phyloP scores from a whole-genome alignment of 441 rosid genomes.

The Corymbia calophylla region DNA sequence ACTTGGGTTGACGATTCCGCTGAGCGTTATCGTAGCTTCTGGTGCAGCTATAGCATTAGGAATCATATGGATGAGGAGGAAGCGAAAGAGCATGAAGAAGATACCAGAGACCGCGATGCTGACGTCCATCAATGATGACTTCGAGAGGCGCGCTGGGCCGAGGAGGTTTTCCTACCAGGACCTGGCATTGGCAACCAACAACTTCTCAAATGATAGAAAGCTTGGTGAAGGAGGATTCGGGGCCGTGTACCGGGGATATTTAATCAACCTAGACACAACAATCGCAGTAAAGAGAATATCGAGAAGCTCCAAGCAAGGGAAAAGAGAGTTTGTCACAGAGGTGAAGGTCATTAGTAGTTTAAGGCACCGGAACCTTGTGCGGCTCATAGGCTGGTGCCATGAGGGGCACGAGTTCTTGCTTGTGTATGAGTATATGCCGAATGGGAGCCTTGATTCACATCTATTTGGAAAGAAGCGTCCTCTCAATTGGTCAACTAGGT shows the following conservation, averaged over 20 bases:
- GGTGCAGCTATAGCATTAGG: neutral
- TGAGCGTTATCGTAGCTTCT: neutral
- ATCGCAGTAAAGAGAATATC: constrained; percentile 36
- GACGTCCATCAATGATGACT: constrained; percentile 28
- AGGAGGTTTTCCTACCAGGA: constrained; percentile 32
- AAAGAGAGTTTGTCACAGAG: constrained; percentile 30
- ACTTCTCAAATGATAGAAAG: constrained; percentile 38
- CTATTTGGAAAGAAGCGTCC: constrained; percentile 12
- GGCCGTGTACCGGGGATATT: constrained; percentile 35
- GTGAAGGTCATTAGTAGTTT: constrained; percentile 33
- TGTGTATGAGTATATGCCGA: constrained; percentile 38
- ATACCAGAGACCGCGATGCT: neutral
- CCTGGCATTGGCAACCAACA: constrained; percentile 27
- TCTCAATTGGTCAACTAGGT: constrained; percentile 17
- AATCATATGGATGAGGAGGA: neutral
- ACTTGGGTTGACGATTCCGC: neutral
- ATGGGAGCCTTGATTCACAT: constrained; percentile 35
- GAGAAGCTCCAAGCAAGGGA: constrained; percentile 31
- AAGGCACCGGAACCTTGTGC: constrained; percentile 37
- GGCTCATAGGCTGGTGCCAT: constrained; percentile 43
- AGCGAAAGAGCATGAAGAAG: neutral
- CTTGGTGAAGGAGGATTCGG: constrained; percentile 56
- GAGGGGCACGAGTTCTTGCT: constrained; percentile 25
- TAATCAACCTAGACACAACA: constrained; percentile 7
- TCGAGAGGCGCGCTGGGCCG: constrained; percentile 48